Evolutionary conservation across 176 grass and related monocot genomes (phyloP), one percentile per base, ranked within the genome.

Genomic region (Otatea glauca): DNA sequence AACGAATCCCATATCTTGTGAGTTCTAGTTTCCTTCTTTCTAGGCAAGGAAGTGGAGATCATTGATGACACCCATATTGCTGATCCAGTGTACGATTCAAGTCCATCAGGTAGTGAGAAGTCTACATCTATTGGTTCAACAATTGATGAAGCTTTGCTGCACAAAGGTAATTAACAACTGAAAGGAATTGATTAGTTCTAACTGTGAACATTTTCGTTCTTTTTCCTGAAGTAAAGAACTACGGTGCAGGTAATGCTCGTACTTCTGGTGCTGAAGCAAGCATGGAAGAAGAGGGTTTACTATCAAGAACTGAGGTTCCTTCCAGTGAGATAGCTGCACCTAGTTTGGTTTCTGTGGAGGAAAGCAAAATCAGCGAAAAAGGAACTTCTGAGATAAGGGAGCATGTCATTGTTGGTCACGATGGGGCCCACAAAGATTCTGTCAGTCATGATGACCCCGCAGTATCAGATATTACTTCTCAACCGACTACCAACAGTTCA

Each of bases 41-140:
- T 76, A 76, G 83, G 61, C 24, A 88, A 82, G n/a, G 82, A 88
- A 86, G n/a, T 66, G 38, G 85, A 75, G 14, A 37, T 69, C 5
- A 64, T 67, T 71, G 65, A 88, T 79, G 82, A 86, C 17, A 59
- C 50, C 69, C 82, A 70, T 7, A 50, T 88, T 24, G 50, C 23
- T 63, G 81, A 93, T 74, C 85, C 88, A 69, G 18, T 93, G 70
- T 83, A 90, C 25, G 77, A 90, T 93, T 83, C 78, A 68, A 93
- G 88, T 80, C 85, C 82, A 69, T 69, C 73, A 0, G 68, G 71
- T 86, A 86, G 74, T 17, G 79, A 92, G 34, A 87, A 49, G 61
- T 74, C 92, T 17, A 45, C 74, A 38, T 85, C 81, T 55, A 79
- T 85, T 74, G 49, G 68, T 82, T 86, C 68, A 70, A 66, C 76